Conservation (phyloP, 1,284 basidiomycete species). For the Schizopora paradoxa region DNA sequence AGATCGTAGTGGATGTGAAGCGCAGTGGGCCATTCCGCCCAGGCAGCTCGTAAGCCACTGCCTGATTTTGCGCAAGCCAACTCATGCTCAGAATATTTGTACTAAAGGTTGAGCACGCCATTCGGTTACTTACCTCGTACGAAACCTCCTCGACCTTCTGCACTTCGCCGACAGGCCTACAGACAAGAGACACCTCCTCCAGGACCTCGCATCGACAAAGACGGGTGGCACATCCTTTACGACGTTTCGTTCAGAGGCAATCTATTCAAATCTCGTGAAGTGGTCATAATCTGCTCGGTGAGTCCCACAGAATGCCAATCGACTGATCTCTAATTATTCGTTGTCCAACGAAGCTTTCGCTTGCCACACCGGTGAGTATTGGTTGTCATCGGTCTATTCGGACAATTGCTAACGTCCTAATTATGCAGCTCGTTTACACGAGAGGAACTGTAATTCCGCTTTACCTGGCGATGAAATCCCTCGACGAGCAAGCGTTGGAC, state of each 20-base stretch:
- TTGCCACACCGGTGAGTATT: conserved; percentile 9
- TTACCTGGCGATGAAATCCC: conserved; percentile 1
- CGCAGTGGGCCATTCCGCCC: conserved; percentile 10
- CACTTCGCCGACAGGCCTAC: conserved; percentile 3
- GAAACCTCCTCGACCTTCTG: conserved; percentile 3
- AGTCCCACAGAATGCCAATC: too few relatives aligned
- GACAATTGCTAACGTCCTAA: background rate
- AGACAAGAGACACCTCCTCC: background rate
- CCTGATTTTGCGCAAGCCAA: too few relatives aligned
- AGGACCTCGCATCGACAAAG: conserved; percentile 3
- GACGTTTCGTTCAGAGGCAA: conserved; percentile 2
- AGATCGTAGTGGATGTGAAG: conserved; percentile 12
- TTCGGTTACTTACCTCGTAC: conserved; percentile 3
- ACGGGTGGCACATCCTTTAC: conserved; percentile 10
- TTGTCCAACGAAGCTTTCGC: conserved; percentile 6
- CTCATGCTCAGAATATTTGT: too few relatives aligned
- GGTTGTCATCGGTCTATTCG: too few relatives aligned
- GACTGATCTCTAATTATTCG: too few relatives aligned
- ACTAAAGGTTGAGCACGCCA: conserved; percentile 4
- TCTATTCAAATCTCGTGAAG: conserved; percentile 4
- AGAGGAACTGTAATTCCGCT: conserved; percentile 8
- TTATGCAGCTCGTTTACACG: conserved; percentile 5
- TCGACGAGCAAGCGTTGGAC: conserved; percentile 7
- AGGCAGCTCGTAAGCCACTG: conserved; percentile 13
- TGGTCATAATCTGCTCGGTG: conserved; percentile 6